Percentiles rank a stretch among this genome's conserved stretches.
phyloP scores from a whole-genome alignment of 495 filamentous ascomycete species.

The Penicillium dipodomyicola region DNA sequence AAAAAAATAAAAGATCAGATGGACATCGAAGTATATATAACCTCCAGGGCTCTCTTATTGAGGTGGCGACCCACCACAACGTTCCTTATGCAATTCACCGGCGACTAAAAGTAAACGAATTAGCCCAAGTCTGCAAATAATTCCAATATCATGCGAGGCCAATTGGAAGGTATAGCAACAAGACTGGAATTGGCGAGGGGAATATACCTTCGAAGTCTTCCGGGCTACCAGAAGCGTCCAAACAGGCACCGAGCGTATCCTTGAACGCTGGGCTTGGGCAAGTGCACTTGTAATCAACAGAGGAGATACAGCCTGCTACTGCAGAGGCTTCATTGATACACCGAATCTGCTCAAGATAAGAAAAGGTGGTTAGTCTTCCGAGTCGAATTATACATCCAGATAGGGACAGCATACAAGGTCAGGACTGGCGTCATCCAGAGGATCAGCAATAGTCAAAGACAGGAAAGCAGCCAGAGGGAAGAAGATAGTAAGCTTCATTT shows the following conservation, averaged over 20 bases:
- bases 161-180: background rate
- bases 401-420: constrained; percentile 18
- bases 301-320: constrained; percentile 23
- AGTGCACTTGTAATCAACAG: constrained; percentile 18
- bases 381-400: background rate
- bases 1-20: background rate
- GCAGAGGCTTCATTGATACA: constrained; percentile 19
- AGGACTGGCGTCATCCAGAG: constrained; percentile 11
- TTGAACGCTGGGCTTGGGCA: constrained; percentile 22
- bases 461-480: constrained; percentile 27
- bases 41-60: background rate
- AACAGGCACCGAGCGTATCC: constrained; percentile 17
- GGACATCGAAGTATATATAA: background rate
- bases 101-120: constrained; percentile 10
- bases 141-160: background rate
- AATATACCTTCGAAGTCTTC: constrained; percentile 19
- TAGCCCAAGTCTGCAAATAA: background rate
- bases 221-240: constrained; percentile 17
- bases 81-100: constrained; percentile 18
- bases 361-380: constrained; percentile 9
- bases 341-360: constrained; percentile 6
- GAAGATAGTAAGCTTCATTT: constrained; percentile 32
- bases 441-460: constrained; percentile 20
- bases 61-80: constrained; percentile 12
- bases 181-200: background rate